These are phyloP conservation scores for Rosa multiflora DNA, from an alignment of 306 rosid genomes.

Conservation along the genomic window DNA sequence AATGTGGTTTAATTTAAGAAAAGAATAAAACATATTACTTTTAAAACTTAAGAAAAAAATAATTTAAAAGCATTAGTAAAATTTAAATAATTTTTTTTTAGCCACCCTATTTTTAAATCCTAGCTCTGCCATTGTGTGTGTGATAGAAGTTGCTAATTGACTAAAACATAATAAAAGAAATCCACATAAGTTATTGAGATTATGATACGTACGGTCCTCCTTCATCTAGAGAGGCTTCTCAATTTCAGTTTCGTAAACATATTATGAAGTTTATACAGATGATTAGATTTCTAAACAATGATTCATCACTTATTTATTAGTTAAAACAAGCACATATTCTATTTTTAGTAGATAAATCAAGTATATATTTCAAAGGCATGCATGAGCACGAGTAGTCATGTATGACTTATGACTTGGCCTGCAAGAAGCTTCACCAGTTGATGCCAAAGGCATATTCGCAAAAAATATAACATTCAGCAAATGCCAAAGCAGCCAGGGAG, in stretches of 20 bases:
- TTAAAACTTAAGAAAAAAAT: too few relatives aligned
- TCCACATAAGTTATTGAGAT: background rate
- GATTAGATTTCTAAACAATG: background rate
- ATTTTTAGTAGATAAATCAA: background rate
- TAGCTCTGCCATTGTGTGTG: too few relatives aligned
- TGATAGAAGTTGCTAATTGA: too few relatives aligned
- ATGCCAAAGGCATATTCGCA: background rate
- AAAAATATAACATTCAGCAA: background rate
- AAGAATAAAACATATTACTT: too few relatives aligned
- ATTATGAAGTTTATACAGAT: background rate
- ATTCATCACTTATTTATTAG: background rate
- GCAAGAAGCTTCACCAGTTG: too few relatives aligned
- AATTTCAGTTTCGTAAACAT: background rate
- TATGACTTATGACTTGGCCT: background rate
- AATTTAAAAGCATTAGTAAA: too few relatives aligned
- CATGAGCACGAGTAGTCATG: background rate
- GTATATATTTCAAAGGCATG: background rate
- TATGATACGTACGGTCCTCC: background rate
- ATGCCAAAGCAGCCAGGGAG: background rate
- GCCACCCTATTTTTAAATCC: too few relatives aligned
- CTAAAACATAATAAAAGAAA: too few relatives aligned
- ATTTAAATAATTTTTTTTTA: too few relatives aligned
- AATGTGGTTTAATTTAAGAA: too few relatives aligned
- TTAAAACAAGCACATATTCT: background rate
- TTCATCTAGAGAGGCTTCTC: background rate